phyloP scores from a whole-genome alignment of 169 alveolate genomes.

The Blepharisma undulans region DNA sequence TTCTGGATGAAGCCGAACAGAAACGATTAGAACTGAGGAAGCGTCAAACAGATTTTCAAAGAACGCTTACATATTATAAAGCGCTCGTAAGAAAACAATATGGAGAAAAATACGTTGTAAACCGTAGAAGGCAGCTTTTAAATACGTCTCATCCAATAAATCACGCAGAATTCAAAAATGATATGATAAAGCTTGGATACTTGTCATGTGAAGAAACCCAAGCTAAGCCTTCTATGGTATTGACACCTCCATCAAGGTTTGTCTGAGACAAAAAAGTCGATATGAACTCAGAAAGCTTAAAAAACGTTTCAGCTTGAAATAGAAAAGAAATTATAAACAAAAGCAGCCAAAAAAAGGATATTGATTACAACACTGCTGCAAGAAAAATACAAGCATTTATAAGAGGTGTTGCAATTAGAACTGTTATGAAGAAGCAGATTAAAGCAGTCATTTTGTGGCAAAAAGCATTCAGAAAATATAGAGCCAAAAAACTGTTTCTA shows the following conservation, averaged over 20 bases:
- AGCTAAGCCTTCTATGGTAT: neutral
- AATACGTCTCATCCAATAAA: neutral
- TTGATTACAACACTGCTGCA: neutral
- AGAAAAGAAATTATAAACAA: neutral
- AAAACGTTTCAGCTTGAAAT: neutral
- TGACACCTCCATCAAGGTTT: neutral
- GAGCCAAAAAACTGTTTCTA: neutral
- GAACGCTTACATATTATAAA: neutral
- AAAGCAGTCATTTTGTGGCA: neutral
- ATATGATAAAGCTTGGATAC: conserved; percentile 21
- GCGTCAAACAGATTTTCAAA: neutral
- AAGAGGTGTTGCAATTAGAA: neutral
- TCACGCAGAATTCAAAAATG: neutral
- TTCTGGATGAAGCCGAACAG: neutral
- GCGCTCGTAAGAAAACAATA: neutral
- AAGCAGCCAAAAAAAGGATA: neutral
- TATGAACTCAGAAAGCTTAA: neutral
- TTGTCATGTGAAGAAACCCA: neutral
- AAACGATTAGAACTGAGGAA: conserved; percentile 6
- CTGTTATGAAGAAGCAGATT: neutral
- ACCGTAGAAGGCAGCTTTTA: neutral
- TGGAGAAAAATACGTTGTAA: neutral
- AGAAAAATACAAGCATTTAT: neutral
- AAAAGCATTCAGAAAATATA: neutral
- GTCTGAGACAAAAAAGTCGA: neutral